Evolutionary conservation across 2,329 filamentous ascomycete genomes (phyloP).

Genomic region (Colletotrichum sp.): DNA sequence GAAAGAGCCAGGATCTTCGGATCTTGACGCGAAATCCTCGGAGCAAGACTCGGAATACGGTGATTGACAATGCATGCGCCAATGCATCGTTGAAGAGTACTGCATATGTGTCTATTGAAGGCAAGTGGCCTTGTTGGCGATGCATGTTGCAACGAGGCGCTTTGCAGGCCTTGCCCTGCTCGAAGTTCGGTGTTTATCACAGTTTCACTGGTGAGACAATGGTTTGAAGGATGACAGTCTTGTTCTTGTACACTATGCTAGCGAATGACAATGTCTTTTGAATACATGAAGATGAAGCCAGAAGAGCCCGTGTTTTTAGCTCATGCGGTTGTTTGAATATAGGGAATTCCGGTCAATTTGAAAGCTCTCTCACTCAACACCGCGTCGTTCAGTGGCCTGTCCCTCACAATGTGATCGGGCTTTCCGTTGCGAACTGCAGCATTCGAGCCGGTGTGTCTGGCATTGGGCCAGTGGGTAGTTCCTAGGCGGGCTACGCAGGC

Average conservation of each 20-base stretch:
- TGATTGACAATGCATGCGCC: not conserved
- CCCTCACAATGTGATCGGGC: constrained; percentile 36
- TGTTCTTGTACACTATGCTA: not conserved
- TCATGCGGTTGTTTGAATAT: constrained; percentile 27
- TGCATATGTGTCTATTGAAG: not conserved
- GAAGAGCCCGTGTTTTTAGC: not conserved
- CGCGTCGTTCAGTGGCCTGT: constrained; percentile 42
- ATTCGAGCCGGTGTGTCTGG: constrained; percentile 35
- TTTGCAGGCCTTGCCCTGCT: not conserved
- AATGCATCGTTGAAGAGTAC: not conserved
- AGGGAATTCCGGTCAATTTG: constrained; percentile 53
- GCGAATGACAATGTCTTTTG: not conserved
- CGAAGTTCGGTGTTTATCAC: not conserved
- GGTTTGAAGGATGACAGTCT: not conserved
- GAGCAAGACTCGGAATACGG: not conserved
- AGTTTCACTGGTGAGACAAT: not conserved
- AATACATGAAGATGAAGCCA: not conserved
- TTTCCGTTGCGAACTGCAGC: constrained; percentile 26
- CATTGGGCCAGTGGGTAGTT: constrained; percentile 49
- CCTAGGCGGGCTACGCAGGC: constrained; percentile 31
- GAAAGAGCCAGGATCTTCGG: not conserved
- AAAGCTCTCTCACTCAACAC: constrained; percentile 44
- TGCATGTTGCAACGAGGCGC: not conserved
- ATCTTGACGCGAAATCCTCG: not conserved
- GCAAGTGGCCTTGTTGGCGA: not conserved